Evolutionary conservation across 495 filamentous ascomycete species (phyloP).

Genomic region (Aspergillus diversus): DNA sequence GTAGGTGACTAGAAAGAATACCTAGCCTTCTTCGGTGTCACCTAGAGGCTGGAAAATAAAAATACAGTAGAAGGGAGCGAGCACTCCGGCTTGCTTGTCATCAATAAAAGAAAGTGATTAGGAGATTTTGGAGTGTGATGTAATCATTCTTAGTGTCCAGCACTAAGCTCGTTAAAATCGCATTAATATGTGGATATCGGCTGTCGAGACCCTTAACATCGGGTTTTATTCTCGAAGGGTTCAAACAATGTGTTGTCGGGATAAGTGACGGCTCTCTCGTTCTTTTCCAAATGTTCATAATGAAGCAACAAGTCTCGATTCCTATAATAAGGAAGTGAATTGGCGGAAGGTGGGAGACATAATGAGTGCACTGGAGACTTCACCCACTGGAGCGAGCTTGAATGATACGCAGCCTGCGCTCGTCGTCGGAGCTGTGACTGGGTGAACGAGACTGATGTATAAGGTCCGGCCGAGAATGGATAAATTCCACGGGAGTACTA

Average conservation of each 20-base stretch:
- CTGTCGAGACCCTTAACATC: neutral
- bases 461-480: slow-evolving; percentile 36
- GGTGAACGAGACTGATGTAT: slow-evolving; percentile 26
- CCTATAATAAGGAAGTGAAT: no score
- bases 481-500: slow-evolving; percentile 36
- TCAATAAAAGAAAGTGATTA: slow-evolving; percentile 12
- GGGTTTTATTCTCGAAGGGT: neutral
- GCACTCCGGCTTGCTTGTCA: neutral
- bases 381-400: slow-evolving; percentile 41
- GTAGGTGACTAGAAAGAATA: slow-evolving; percentile 2
- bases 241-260: neutral
- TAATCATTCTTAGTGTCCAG: slow-evolving; percentile 24
- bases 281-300: neutral
- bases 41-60: slow-evolving; percentile 5
- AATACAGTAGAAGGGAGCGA: slow-evolving; percentile 9
- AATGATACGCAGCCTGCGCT: slow-evolving; percentile 43
- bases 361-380: no score
- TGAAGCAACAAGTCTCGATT: no score
- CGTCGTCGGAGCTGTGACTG: slow-evolving; percentile 41
- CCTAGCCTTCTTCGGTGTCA: neutral
- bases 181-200: slow-evolving; percentile 2
- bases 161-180: slow-evolving; percentile 14
- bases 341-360: no score
- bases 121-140: slow-evolving; percentile 19
- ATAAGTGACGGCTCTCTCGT: neutral